Evolutionary conservation across 2,329 filamentous ascomycete genomes (phyloP), one percentile per base, ranked within the genome.

Genomic region (Colletotrichum sp.): DNA sequence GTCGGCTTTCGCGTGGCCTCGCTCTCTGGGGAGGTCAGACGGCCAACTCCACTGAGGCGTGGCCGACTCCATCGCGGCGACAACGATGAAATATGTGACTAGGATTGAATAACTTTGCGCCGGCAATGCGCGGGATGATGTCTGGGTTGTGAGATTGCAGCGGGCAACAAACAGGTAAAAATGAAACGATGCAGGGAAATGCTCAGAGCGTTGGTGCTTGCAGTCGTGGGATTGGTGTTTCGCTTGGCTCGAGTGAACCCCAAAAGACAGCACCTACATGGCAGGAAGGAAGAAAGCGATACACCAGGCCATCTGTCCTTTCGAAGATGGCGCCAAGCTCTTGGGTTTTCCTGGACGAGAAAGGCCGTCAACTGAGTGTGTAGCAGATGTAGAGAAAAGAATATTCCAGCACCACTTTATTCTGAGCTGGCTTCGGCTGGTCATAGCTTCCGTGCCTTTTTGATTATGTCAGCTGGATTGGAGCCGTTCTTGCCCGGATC

Each of bases 331-430:
- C 34, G 73, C 71, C 34, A 74, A 65, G 71, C 59, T 28, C 34
- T 30, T 49, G 21, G 21, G 8, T 30, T 69, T 30, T 59, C 49
- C 36, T 59, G 65, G 32, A 55, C 44, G 59, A 21, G 26, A 60
- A 71, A 34, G 49, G 21, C 34, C 62, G 32, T 39, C 68, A 55
- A n/a, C 32, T 55, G 60, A 18, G 28, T 24, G 21, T 10, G 36
- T 30, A 34, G 18, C 8, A 30, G 26, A n/a, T 10, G 44, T 13
- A 24, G 3, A n/a, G 26, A 55, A 69, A 74, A 76, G 74, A 76
- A 76, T 74, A 74, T 76, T 76, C 71, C 70, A 74, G 71, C 71
- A 62, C 70, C 73, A 69, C 74, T 76, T 76, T 76, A 76, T 74
- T 49, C 39, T 62, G 32, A 74, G 70, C 70, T 76, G 16, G 64